These are phyloP conservation scores for Capsella rubella DNA, from an alignment of 441 rosid species.

Conservation along the genomic window DNA sequence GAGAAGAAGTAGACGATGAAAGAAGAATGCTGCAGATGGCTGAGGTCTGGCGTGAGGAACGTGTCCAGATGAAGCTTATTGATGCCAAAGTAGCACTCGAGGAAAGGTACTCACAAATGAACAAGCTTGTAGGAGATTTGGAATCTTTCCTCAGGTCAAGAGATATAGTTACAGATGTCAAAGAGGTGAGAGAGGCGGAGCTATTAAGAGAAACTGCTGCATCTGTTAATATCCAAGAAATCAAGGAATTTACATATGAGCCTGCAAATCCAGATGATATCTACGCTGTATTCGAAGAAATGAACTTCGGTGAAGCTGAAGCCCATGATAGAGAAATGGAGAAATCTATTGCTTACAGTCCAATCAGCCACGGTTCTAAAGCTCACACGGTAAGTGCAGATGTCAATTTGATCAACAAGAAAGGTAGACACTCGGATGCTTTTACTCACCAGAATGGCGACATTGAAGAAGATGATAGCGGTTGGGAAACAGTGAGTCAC, in stretches of 20 bases:
- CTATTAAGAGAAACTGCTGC: slow-evolving; percentile 62
- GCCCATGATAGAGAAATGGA: slow-evolving; percentile 68
- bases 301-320: slow-evolving; percentile 64
- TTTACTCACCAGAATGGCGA: slow-evolving; percentile 54
- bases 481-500: slow-evolving; percentile 94
- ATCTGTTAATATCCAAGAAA: slow-evolving; percentile 57
- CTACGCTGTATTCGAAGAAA: slow-evolving; percentile 77
- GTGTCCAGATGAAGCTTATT: slow-evolving; percentile 96
- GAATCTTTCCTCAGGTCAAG: slow-evolving; percentile 68
- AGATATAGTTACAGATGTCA: slow-evolving; percentile 51
- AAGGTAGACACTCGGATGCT: slow-evolving; percentile 57
- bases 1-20: slow-evolving; percentile 87
- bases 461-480: slow-evolving; percentile 88
- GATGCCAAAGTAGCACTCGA: slow-evolving; percentile 91
- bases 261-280: slow-evolving; percentile 80
- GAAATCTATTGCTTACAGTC: slow-evolving; percentile 61
- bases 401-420: slow-evolving; percentile 42
- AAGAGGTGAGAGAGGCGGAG: slow-evolving; percentile 73
- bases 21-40: slow-evolving; percentile 99
- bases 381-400: slow-evolving; percentile 61
- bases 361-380: slow-evolving; percentile 62
- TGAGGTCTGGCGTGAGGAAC: slow-evolving; percentile 99
- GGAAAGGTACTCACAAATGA: slow-evolving; percentile 86
- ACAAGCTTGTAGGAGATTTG: slow-evolving; percentile 76
- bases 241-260: slow-evolving; percentile 77